Evolutionary conservation across 2,329 filamentous ascomycete species (phyloP), one percentile per base, ranked within the genome.

Genomic region (Colletotrichum sansevieriae): DNA sequence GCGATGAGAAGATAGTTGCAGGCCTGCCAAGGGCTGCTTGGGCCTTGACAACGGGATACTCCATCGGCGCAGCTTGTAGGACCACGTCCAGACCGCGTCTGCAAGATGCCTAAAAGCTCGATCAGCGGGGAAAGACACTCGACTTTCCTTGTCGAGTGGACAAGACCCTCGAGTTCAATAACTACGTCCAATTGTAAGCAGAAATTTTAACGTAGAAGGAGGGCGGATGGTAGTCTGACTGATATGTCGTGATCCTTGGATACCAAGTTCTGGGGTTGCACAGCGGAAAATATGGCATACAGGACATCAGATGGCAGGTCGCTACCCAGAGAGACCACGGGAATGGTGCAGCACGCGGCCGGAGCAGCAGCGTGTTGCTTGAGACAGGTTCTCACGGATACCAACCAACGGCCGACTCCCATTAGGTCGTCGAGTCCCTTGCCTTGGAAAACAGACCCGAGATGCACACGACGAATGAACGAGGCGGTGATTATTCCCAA

Each of bases 291-390:
- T 43, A 9, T 29, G 62, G 47, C 11, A 25, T 37, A 47, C 13
- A 39, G 55, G 43, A 56, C 15, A 55, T 49, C 62, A 60, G 62
- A 65, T 60, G 65, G 47, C 13, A 49, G 13, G 4, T 29, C 18
- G 56, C 25, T 39, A 15, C 29, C 22, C 29, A 13, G 15, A 20
- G 9, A 58, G 44, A n/a, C 65, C 54, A 68, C 47, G 62, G 29
- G 62, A 56, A 56, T 68, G 25, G 39, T 22, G 13, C 49, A 43
- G 47, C 65, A 68, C 55, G 62, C 47, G 65, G 47, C 47, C 59
- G 59, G n/a, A 20, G 44, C 57, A 46, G 57, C 44, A 35, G 57
- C 18, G n/a, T 20, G 22, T 47, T 41, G 59, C 20, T 43, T 41
- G 46, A 43, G 57, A 61, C 58, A 61, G 3, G 4, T 37, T 18